Evolutionary conservation across 768 basidiomycete species (phyloP).

Genomic region (Boletus fagicola): DNA sequence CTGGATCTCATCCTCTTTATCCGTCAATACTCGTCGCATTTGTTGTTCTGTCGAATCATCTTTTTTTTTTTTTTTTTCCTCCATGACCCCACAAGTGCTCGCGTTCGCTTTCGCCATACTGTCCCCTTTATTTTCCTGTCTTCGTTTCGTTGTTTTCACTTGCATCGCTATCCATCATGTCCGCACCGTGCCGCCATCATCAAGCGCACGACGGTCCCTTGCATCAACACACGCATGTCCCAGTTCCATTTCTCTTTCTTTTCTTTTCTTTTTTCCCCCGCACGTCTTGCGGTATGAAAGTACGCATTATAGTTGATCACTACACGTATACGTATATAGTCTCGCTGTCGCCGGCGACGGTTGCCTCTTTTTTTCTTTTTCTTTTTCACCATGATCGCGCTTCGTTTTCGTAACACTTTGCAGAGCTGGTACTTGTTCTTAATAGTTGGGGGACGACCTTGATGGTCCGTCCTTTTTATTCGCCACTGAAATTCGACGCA

Average conservation of each 20-base stretch:
- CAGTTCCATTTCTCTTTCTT: not conserved
- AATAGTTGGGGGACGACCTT: slow-evolving; percentile 7
- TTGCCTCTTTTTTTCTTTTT: not conserved
- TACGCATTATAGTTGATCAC: slow-evolving; percentile 29
- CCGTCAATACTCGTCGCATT: slow-evolving; percentile 13
- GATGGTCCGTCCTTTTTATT: slow-evolving; percentile 12
- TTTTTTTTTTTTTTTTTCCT: not conserved
- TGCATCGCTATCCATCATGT: slow-evolving; percentile 27
- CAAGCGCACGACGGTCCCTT: slow-evolving; percentile 8
- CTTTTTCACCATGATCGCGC: slow-evolving; percentile 12
- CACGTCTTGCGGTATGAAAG: slow-evolving; percentile 20
- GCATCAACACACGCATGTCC: slow-evolving; percentile 18
- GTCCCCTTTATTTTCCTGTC: not conserved
- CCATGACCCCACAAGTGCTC: not conserved
- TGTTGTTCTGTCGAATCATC: slow-evolving; percentile 7
- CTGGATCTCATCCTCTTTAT: slow-evolving; percentile 9
- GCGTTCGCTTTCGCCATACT: slow-evolving; percentile 13
- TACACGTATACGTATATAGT: slow-evolving; percentile 30
- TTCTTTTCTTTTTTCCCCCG: slow-evolving; percentile 3
- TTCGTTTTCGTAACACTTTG: slow-evolving; percentile 16
- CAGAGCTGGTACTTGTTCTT: slow-evolving; percentile 13
- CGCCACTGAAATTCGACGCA: slow-evolving; percentile 3
- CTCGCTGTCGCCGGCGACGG: slow-evolving; percentile 25
- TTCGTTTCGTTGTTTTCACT: slow-evolving; percentile 11
- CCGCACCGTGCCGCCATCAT: slow-evolving; percentile 5